These are phyloP conservation scores for Gigaspora rosea DNA, from an alignment of 192 early-diverging fungal genomes.

Conservation along the genomic window DNA sequence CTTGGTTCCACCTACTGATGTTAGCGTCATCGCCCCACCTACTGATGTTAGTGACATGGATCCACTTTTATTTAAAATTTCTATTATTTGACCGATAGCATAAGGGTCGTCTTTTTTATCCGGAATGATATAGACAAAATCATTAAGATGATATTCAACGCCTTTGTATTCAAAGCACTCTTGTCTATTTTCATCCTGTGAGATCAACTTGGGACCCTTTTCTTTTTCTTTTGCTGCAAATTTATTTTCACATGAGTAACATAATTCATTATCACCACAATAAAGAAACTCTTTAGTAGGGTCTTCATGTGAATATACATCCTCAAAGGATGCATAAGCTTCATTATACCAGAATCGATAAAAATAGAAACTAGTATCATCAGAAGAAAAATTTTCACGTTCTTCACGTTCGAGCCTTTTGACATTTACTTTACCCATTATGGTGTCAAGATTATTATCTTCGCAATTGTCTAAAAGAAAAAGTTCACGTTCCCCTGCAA, in stretches of 20 bases:
- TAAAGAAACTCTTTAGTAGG: slow-evolving; percentile 31
- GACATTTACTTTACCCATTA: slow-evolving; percentile 52
- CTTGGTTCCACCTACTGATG: not conserved
- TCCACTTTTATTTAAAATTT: slow-evolving; percentile 24
- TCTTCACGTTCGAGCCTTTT: slow-evolving; percentile 39
- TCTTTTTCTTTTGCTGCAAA: not conserved
- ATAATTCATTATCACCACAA: slow-evolving; percentile 24
- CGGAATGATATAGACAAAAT: slow-evolving; percentile 60
- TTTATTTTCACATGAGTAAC: slow-evolving; percentile 32
- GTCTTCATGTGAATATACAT: slow-evolving; percentile 44
- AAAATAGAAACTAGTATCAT: slow-evolving; percentile 38
- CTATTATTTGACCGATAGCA: slow-evolving; percentile 55
- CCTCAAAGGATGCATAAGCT: slow-evolving; percentile 54
- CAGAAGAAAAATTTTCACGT: slow-evolving; percentile 40
- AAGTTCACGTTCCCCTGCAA: slow-evolving; percentile 55
- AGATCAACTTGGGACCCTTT: not conserved
- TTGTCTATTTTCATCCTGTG: not conserved
- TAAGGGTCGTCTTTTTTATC: slow-evolving; percentile 46
- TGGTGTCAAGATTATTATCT: slow-evolving; percentile 40
- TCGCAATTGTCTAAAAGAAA: slow-evolving; percentile 57
- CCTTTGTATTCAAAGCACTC: slow-evolving; percentile 32
- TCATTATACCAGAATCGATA: slow-evolving; percentile 62
- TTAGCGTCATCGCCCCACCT: too few relatives aligned
- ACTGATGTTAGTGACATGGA: not conserved
- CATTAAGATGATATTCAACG: slow-evolving; percentile 53